Evolutionary conservation across 371 early-diverging fungal genomes (phyloP), one percentile per base, ranked within the genome.

Genomic region (Basidiobolus meristosporus): DNA sequence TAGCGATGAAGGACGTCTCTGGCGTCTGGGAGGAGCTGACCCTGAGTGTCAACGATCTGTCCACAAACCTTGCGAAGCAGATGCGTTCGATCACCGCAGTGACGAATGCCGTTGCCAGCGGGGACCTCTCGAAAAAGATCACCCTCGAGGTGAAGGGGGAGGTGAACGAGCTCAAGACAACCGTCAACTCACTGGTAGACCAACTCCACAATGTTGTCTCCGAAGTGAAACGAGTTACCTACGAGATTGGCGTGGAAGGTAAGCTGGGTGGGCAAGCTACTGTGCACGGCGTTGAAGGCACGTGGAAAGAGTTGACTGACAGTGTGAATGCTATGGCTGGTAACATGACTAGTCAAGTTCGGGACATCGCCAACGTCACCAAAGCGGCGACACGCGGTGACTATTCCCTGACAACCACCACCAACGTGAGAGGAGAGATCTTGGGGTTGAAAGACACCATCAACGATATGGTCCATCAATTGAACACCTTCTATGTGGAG

Each of bases 381-480:
- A 63, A 59, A 40, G 65, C 68, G 2, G 63, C 65, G 1, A 63
- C 65, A 10, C 43, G 50, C 3, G 69, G 69, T 2, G 66, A 68
- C 28, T 44, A 66, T 11, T 54, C 56, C 1, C 56, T 63, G 39
- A 64, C 57, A 31, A 63, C 72, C 31, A 52, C 42, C 1, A 67
- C 69, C n/a, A 40, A 63, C 11, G 56, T 62, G 23, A 47, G 56
- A 38, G 69, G 69, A 10, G 69, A 69, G 42, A 62, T 67, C 12
- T 32, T 54, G 3, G 65, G 63, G 11, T 40, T 65, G 0, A 66
- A 66, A 38, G 50, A 61, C 19, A 70, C 63, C 50, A 57, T 65
- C 14, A 70, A 73, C 45, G 44, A 56, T 36, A 73, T 73, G 73
- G 74, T 76, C 20, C 65, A 69, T 19, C 73, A 70, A 33, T 45